These are phyloP conservation scores for Amesomyces nigricolor DNA, from an alignment of 2,329 filamentous ascomycete genomes.

Conservation along the genomic window DNA sequence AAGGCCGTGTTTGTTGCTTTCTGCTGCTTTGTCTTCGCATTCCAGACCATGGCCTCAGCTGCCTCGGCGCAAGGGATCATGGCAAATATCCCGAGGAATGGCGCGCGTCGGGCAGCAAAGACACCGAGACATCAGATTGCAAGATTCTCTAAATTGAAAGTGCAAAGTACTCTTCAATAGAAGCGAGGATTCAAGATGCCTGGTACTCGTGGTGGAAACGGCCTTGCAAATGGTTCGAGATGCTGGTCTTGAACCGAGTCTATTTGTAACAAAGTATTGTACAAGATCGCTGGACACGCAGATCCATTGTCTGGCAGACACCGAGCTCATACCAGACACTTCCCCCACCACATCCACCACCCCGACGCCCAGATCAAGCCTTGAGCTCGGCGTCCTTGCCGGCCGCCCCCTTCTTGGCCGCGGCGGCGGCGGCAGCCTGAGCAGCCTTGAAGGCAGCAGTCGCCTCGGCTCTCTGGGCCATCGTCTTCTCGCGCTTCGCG, in stretches of 20 bases:
- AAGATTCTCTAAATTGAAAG: too few species aligned
- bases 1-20: background rate
- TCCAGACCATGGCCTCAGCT: background rate
- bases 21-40: background rate
- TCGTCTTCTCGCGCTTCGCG: constrained; percentile 23
- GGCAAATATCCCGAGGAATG: constrained; percentile 11
- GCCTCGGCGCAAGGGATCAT: background rate
- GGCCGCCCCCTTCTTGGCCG: background rate
- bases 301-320: background rate
- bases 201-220: background rate
- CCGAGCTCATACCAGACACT: background rate
- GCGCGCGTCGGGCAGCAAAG: background rate
- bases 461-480: constrained; percentile 21
- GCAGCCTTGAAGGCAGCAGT: constrained; percentile 13
- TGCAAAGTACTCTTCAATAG: too few species aligned
- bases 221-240: background rate
- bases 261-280: constrained; percentile 21
- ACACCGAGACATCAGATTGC: background rate
- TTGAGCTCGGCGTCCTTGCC: constrained; percentile 14
- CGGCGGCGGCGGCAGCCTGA: constrained; percentile 10
- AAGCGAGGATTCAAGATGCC: background rate
- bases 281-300: constrained; percentile 8
- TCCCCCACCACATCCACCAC: background rate
- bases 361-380: constrained; percentile 4
- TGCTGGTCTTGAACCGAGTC: constrained; percentile 4